Evolutionary conservation across 78 protist species (phyloP).

Genomic region (Dictyostelium citrinum): DNA sequence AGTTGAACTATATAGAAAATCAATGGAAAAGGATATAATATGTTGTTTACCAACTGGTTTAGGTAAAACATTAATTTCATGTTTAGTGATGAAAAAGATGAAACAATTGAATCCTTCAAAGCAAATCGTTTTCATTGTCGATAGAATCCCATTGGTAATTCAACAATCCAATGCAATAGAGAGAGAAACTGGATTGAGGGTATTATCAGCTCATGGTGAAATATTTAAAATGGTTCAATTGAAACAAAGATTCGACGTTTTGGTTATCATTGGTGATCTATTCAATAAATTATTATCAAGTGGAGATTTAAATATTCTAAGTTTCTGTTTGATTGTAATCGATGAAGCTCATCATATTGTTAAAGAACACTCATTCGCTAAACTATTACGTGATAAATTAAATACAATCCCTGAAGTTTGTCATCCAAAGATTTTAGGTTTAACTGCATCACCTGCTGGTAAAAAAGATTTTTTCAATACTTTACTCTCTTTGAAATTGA

Average conservation of each 20-base stretch:
- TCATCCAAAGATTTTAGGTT: slow-evolving; percentile 31
- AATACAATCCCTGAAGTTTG: background rate
- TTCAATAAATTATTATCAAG: background rate
- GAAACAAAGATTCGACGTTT: background rate
- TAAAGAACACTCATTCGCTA: slow-evolving; percentile 31
- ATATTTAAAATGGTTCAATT: background rate
- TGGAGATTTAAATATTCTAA: background rate
- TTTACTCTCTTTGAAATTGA: background rate
- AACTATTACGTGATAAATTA: background rate
- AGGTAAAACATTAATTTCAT: slow-evolving; percentile 19
- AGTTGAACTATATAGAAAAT: background rate
- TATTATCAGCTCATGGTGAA: background rate
- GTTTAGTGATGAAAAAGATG: slow-evolving; percentile 10
- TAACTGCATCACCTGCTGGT: slow-evolving; percentile 58
- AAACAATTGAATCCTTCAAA: slow-evolving; percentile 8
- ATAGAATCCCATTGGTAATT: slow-evolving; percentile 21
- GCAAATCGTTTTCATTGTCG: background rate
- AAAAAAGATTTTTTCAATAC: slow-evolving; percentile 5
- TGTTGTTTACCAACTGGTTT: slow-evolving; percentile 61
- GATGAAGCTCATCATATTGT: slow-evolving; percentile 66
- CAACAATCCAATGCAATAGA: slow-evolving; percentile 12
- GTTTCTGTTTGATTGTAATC: background rate
- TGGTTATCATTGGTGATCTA: background rate
- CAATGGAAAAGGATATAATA: slow-evolving; percentile 33
- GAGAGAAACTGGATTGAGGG: background rate